Evolutionary conservation across 2,329 filamentous ascomycete species (phyloP).

Genomic region (Escovopsis weberi): DNA sequence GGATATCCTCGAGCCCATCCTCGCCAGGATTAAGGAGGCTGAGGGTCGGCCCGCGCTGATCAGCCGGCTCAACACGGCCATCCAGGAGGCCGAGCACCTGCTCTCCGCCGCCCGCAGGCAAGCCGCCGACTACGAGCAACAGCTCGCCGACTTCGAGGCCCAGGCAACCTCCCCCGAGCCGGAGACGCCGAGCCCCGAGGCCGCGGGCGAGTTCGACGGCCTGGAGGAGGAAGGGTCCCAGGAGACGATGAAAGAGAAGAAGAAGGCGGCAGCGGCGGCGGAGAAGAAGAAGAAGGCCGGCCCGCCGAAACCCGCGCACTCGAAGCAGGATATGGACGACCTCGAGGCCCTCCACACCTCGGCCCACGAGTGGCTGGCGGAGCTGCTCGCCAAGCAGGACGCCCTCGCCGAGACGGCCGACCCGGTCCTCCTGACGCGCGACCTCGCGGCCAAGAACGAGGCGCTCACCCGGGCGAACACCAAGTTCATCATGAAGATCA

Average conservation of each 20-base stretch:
- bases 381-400: constrained; percentile 55
- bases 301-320: constrained; percentile 53
- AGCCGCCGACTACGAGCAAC: constrained; percentile 52
- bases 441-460: constrained; percentile 53
- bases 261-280: constrained; percentile 12
- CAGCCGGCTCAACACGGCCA: constrained; percentile 49
- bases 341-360: constrained; percentile 49
- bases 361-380: constrained; percentile 58
- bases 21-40: constrained; percentile 60
- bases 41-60: constrained; percentile 56
- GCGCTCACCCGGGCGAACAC: constrained; percentile 57
- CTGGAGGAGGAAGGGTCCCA: constrained; percentile 55
- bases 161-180: constrained; percentile 22
- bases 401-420: constrained; percentile 57
- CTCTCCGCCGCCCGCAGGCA: constrained; percentile 54
- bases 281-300: constrained; percentile 22
- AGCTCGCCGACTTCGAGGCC: constrained; percentile 35
- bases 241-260: constrained; percentile 29
- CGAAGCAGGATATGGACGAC: constrained; percentile 52
- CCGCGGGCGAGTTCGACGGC: constrained; percentile 50
- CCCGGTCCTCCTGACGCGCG: constrained; percentile 57
- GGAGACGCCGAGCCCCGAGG: constrained; percentile 28
- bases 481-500: constrained; percentile 48
- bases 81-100: constrained; percentile 59
- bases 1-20: constrained; percentile 61